Percentiles rank a stretch among this genome's conserved stretches.
phyloP scores from a whole-genome alignment of 148 eudicot species.

The Persicaria tinctoria region DNA sequence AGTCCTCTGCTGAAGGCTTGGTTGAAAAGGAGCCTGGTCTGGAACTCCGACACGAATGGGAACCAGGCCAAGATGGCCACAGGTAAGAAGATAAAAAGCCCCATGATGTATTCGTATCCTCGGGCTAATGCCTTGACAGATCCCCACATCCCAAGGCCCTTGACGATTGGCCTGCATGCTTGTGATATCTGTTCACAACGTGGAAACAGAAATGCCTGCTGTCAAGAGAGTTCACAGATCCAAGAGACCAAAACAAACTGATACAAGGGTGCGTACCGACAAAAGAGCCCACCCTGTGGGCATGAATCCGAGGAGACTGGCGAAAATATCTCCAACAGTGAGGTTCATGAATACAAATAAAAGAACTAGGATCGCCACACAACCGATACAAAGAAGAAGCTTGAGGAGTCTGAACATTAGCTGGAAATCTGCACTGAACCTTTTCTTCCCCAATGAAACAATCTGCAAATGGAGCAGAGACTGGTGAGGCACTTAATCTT shows the following conservation, averaged over 20 bases:
- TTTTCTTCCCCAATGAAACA: conserved; percentile 70
- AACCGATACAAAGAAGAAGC: conserved; percentile 17
- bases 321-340: conserved; percentile 17
- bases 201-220: too few relatives aligned
- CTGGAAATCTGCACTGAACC: conserved; percentile 82
- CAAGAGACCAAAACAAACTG: too few relatives aligned
- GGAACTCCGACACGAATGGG: conserved; percentile 4
- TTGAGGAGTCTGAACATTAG: conserved; percentile 47
- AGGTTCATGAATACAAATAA: conserved; percentile 20
- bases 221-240: background rate
- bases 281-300: conserved; percentile 31
- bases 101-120: conserved; percentile 18
- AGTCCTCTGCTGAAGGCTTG: conserved; percentile 17
- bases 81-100: conserved; percentile 8
- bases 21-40: conserved; percentile 16
- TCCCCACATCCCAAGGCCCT: conserved; percentile 21
- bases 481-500: background rate
- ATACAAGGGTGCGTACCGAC: background rate
- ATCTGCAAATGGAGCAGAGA: conserved; percentile 32
- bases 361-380: conserved; percentile 14
- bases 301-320: conserved; percentile 17
- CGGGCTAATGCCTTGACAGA: conserved; percentile 22
- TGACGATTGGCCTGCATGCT: conserved; percentile 21
- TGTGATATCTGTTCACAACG: conserved; percentile 18
- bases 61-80: conserved; percentile 16